Percentiles rank a stretch among this genome's conserved stretches.
These are phyloP conservation scores for Torulaspora pretoriensis DNA, from an alignment of 1,139 yeast species.

Conservation along the genomic window DNA sequence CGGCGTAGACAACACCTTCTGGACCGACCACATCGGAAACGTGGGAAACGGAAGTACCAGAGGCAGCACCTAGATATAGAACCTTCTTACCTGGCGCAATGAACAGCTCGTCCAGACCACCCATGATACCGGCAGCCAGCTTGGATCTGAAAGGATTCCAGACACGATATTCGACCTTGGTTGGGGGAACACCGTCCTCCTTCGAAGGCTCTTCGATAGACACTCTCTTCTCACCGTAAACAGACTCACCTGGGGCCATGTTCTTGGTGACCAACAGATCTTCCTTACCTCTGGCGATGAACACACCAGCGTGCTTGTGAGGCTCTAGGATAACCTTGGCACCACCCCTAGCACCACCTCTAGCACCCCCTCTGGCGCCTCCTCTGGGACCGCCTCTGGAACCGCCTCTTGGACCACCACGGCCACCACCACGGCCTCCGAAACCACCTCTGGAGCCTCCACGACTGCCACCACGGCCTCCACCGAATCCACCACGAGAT, in stretches of 20 bases:
- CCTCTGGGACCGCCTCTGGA: slow-evolving; percentile 60
- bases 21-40: slow-evolving; percentile 98
- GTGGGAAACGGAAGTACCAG: slow-evolving; percentile 98
- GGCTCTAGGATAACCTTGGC: slow-evolving; percentile 98
- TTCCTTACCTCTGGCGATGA: slow-evolving; percentile 99
- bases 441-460: slow-evolving; percentile 48
- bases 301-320: slow-evolving; percentile 96
- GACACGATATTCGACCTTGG: slow-evolving; percentile 97
- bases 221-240: slow-evolving; percentile 96
- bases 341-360: slow-evolving; percentile 80
- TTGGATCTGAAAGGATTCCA: slow-evolving; percentile 99
- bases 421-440: slow-evolving; percentile 52
- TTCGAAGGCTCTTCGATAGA: slow-evolving; percentile 86
- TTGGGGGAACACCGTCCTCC: slow-evolving; percentile 84
- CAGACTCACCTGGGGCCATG: slow-evolving; percentile 96
- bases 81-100: slow-evolving; percentile 98
- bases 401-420: slow-evolving; percentile 51
- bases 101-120: slow-evolving; percentile 97
- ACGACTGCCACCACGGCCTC: slow-evolving; percentile 43
- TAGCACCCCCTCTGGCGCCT: slow-evolving; percentile 73
- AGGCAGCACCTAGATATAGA: slow-evolving; percentile 96
- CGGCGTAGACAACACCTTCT: slow-evolving; percentile 97
- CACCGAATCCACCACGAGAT: slow-evolving; percentile 46
- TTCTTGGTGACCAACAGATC: slow-evolving; percentile 96
- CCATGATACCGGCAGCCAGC: slow-evolving; percentile 99